Conservation (phyloP, 345 rosid genomes). For the Cardamine chenopodiifolia region DNA sequence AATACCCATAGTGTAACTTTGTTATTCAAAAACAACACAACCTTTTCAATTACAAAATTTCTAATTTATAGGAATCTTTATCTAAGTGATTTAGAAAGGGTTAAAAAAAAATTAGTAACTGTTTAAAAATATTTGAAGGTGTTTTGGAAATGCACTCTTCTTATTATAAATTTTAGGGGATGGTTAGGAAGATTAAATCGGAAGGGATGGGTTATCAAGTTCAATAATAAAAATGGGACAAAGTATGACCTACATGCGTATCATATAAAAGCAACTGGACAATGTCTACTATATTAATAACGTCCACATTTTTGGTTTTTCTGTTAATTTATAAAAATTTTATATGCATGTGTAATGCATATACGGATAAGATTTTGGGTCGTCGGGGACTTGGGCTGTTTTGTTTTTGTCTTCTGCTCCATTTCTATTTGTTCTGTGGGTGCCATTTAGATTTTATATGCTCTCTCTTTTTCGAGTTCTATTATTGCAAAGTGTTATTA, state of each 20-base stretch:
- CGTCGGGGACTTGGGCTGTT: constrained; percentile 40
- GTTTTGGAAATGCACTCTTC: neutral
- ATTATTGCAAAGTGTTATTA: constrained; percentile 26
- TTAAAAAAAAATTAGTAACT: neutral
- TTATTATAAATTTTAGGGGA: neutral
- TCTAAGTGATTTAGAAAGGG: neutral
- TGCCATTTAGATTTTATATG: constrained; percentile 41
- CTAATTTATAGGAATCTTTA: neutral
- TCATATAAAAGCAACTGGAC: constrained; percentile 42
- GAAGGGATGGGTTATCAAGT: constrained; percentile 23
- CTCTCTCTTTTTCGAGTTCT: constrained; percentile 36
- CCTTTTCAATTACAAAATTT: neutral
- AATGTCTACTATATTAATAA: constrained; percentile 33
- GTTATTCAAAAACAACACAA: neutral
- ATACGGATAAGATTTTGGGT: constrained; percentile 41
- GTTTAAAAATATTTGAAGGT: neutral
- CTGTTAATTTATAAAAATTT: constrained; percentile 12
- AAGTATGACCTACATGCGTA: constrained; percentile 43
- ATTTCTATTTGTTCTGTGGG: constrained; percentile 41
- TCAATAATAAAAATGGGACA: constrained; percentile 36
- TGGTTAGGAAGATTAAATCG: constrained; percentile 1
- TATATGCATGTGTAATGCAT: constrained; percentile 16
- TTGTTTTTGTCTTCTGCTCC: constrained; percentile 42
- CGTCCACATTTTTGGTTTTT: constrained; percentile 34
- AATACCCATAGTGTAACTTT: neutral